Conservation (phyloP, 345 rosid species). For the Arabis alpina region DNA sequence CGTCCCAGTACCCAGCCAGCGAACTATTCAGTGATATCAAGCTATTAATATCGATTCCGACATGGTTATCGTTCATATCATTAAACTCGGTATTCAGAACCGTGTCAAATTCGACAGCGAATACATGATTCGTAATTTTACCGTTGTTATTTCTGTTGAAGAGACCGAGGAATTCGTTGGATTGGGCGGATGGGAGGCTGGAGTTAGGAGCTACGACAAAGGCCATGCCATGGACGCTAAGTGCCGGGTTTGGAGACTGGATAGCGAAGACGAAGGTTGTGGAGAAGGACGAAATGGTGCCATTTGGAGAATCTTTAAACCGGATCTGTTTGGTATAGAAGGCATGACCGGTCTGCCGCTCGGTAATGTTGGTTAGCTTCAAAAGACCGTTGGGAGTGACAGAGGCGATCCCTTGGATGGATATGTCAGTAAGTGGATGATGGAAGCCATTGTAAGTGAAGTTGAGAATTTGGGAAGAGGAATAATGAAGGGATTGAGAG, state of each 20-base stretch:
- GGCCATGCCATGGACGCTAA: slow-evolving; percentile 49
- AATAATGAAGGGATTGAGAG: neutral
- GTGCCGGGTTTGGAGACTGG: slow-evolving; percentile 36
- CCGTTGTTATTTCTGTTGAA: slow-evolving; percentile 45
- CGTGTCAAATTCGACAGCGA: slow-evolving; percentile 63
- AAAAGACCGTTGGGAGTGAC: slow-evolving; percentile 58
- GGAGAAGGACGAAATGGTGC: slow-evolving; percentile 52
- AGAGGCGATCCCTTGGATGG: slow-evolving; percentile 51
- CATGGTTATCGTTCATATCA: slow-evolving; percentile 47
- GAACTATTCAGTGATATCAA: slow-evolving; percentile 35
- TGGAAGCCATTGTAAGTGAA: slow-evolving; percentile 38
- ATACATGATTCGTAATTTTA: slow-evolving; percentile 42
- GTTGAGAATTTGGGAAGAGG: slow-evolving; percentile 23
- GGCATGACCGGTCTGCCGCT: slow-evolving; percentile 56
- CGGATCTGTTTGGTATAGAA: slow-evolving; percentile 56
- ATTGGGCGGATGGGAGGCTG: slow-evolving; percentile 29
- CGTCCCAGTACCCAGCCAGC: slow-evolving; percentile 43
- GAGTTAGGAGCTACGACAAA: slow-evolving; percentile 52
- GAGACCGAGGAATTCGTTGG: slow-evolving; percentile 44
- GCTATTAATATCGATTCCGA: slow-evolving; percentile 54
- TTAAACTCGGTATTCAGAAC: slow-evolving; percentile 18
- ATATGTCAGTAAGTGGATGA: slow-evolving; percentile 36
- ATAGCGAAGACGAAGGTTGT: slow-evolving; percentile 65
- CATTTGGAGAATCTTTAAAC: slow-evolving; percentile 56
- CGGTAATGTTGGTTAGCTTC: slow-evolving; percentile 52